Conservation (phyloP, 345 rosid species). For the Citrus sp. region DNA sequence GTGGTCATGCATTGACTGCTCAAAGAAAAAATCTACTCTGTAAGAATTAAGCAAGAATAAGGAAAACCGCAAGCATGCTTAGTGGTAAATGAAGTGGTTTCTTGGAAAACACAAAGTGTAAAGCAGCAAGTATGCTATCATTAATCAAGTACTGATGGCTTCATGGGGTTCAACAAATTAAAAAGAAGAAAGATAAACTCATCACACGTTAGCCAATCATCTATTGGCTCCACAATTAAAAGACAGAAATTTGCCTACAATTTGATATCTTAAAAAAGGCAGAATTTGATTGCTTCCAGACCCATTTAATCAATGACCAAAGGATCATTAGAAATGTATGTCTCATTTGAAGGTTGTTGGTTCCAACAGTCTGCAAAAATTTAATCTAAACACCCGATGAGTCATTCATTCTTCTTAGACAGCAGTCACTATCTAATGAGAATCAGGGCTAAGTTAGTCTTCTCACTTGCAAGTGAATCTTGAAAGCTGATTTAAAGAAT, state of each 20-base stretch:
- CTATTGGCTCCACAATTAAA: neutral
- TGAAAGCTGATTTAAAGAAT: neutral
- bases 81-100: neutral
- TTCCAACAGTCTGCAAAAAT: neutral
- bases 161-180: neutral
- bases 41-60: constrained; percentile 11
- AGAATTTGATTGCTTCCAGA: neutral
- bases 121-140: neutral
- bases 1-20: constrained; percentile 91
- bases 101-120: neutral
- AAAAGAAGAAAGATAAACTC: neutral
- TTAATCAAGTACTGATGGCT: neutral
- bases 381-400: neutral
- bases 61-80: neutral
- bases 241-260: neutral
- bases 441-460: neutral
- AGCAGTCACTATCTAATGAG: neutral
- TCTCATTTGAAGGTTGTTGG: neutral
- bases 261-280: neutral
- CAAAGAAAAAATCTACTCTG: constrained; percentile 1
- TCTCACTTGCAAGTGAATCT: neutral
- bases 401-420: neutral
- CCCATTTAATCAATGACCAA: neutral
- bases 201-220: neutral
- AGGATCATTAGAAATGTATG: neutral